Percentiles rank a stretch among this genome's conserved stretches.
These are phyloP conservation scores for Backusella psychrophila DNA, from an alignment of 192 early-diverging fungal species.

Conservation along the genomic window DNA sequence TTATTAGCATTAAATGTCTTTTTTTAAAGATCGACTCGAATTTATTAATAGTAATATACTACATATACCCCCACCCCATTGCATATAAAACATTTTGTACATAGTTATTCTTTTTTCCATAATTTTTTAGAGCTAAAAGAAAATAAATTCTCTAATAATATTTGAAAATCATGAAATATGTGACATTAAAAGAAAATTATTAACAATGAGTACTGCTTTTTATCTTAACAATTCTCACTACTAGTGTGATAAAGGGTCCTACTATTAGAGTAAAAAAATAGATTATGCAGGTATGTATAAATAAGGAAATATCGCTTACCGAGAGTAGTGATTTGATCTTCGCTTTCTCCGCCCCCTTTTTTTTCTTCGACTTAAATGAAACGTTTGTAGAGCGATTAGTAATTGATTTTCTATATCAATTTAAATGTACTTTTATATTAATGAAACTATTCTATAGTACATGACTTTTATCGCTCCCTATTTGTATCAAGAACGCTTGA, in stretches of 20 bases:
- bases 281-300: background rate
- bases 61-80: background rate
- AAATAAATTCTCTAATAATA: background rate
- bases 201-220: background rate
- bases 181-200: background rate
- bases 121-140: background rate
- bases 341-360: background rate
- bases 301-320: background rate
- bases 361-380: background rate
- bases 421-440: background rate
- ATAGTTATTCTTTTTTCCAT: background rate
- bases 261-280: background rate
- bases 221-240: background rate
- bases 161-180: background rate
- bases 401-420: background rate
- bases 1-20: conserved; percentile 3
- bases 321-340: background rate
- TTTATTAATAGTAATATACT: conserved; percentile 6
- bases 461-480: too few species aligned
- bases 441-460: too few species aligned
- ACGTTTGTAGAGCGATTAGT: background rate
- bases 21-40: conserved; percentile 5
- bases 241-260: background rate
- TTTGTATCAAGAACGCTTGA: too few species aligned
- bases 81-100: conserved; percentile 4